Conservation (phyloP, 2,329 filamentous ascomycete species). For the Neonectria punicea region DNA sequence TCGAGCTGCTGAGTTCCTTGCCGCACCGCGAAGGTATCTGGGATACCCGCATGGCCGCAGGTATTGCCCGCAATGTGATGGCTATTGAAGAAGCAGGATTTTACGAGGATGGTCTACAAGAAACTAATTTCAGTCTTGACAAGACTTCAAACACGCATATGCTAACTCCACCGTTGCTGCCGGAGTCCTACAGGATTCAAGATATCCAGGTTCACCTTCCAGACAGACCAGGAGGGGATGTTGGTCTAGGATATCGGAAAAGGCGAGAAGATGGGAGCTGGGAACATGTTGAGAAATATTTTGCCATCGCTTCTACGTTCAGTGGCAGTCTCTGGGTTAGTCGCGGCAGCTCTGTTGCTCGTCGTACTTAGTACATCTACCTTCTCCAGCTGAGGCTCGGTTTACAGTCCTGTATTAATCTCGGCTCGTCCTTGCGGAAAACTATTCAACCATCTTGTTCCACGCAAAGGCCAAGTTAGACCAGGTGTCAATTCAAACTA, state of each 20-base stretch:
- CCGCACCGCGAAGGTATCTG: constrained; percentile 56
- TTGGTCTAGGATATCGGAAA: constrained; percentile 1
- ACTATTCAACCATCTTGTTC: background rate
- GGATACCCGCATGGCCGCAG: constrained; percentile 47
- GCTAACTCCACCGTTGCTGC: background rate
- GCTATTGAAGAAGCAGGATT: constrained; percentile 49
- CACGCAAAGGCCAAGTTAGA: background rate
- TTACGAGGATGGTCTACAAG: constrained; percentile 1
- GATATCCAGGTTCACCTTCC: constrained; percentile 1
- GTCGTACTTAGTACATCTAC: background rate
- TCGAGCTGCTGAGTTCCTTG: constrained; percentile 44
- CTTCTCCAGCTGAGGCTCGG: too few species aligned
- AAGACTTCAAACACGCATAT: too few species aligned
- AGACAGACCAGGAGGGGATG: background rate
- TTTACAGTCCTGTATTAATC: too few species aligned
- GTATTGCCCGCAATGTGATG: constrained; percentile 50
- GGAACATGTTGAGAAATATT: background rate
- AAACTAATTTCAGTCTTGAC: background rate
- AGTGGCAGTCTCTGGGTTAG: background rate
- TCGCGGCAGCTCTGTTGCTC: too few species aligned
- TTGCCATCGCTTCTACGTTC: background rate
- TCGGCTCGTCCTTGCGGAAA: too few species aligned
- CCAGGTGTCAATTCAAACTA: too few species aligned
- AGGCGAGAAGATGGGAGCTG: background rate
- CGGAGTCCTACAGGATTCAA: constrained; percentile 2